Evolutionary conservation across 148 eudicot genomes (phyloP).

Genomic region (Amaranthus hypochondriacus): DNA sequence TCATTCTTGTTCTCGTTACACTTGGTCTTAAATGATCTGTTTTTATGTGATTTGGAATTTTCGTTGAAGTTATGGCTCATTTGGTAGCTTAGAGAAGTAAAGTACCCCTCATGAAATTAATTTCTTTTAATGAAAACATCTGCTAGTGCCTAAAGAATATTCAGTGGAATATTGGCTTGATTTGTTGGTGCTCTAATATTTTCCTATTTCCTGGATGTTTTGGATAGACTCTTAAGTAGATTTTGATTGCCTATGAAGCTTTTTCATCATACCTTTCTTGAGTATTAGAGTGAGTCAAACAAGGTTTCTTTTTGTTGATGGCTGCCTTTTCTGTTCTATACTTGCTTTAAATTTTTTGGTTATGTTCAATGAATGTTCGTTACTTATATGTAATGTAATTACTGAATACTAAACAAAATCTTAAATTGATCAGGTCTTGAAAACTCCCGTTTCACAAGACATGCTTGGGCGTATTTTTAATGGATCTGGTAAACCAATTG

Average conservation of each 20-base stretch:
- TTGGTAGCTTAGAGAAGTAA: neutral
- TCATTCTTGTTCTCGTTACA: neutral
- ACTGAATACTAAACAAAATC: neutral
- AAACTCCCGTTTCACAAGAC: conserved; percentile 96
- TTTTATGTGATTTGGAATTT: neutral
- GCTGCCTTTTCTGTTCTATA: too few relatives aligned
- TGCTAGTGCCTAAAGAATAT: neutral
- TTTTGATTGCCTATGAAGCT: neutral
- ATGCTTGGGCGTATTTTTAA: conserved; percentile 99
- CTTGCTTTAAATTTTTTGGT: neutral
- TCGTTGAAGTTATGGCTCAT: neutral
- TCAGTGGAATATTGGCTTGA: neutral
- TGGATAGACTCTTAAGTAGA: too few relatives aligned
- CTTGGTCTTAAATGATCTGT: neutral
- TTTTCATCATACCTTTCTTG: neutral
- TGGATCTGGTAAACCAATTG: conserved; percentile 99
- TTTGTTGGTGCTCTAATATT: neutral
- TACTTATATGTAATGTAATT: neutral
- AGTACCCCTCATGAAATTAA: neutral
- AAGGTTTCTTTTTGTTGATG: too few relatives aligned
- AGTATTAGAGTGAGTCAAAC: neutral
- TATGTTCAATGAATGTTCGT: neutral
- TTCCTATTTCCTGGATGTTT: neutral
- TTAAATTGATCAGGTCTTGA: conserved; percentile 55
- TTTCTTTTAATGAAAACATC: neutral